Percentiles rank a stretch among this genome's conserved stretches.
phyloP scores from a whole-genome alignment of 1,139 yeast species.

The Nakaseomyces delphensis region DNA sequence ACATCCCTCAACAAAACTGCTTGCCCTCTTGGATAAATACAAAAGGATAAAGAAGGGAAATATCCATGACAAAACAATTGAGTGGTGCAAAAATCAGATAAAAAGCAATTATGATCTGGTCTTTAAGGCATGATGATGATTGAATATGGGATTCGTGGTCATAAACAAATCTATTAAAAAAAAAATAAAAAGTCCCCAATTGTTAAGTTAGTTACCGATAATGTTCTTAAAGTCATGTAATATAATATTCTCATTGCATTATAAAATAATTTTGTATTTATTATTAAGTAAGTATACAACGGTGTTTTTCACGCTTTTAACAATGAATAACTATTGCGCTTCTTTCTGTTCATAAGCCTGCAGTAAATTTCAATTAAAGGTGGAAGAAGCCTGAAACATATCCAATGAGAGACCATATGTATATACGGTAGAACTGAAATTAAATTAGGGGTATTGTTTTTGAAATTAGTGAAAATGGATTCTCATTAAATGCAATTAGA shows the following conservation, averaged over 20 bases:
- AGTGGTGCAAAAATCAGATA: conserved; percentile 12
- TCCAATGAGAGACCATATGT: conserved; percentile 2
- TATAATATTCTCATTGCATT: neutral
- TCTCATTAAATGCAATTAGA: conserved; percentile 2
- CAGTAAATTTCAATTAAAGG: neutral
- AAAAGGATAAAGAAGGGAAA: conserved; percentile 19
- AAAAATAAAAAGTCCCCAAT: too few species aligned
- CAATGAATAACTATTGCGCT: neutral
- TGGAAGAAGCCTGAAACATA: neutral
- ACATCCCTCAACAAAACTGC: conserved; percentile 25
- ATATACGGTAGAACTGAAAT: conserved; percentile 4
- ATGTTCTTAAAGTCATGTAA: neutral
- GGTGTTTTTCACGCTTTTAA: neutral
- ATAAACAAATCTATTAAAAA: neutral
- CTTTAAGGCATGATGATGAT: neutral
- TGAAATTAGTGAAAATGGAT: neutral
- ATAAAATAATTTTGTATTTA: neutral
- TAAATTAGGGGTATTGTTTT: conserved; percentile 1
- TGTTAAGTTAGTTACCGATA: neutral
- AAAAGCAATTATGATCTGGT: conserved; percentile 2
- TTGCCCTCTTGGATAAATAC: conserved; percentile 25
- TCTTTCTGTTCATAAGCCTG: neutral
- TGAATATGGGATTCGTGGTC: too few species aligned
- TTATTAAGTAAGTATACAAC: conserved; percentile 1
- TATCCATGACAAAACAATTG: conserved; percentile 15